phyloP scores from a whole-genome alignment of 352 stramenopile genomes.

The Salisapilia sapeloensis region DNA sequence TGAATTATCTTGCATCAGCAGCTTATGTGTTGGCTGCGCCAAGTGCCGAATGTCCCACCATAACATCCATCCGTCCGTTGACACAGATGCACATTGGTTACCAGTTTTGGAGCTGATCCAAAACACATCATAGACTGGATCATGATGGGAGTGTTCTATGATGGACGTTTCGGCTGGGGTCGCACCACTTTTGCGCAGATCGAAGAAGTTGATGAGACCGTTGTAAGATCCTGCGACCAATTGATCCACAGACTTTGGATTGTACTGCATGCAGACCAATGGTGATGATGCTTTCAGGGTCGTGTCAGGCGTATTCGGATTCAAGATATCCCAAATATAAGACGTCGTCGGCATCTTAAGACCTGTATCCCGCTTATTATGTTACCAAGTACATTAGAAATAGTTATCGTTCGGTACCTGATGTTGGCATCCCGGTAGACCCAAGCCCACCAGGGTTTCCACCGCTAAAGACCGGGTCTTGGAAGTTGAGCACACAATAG shows the following conservation, averaged over 20 bases:
- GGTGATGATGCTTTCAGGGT: constrained; percentile 82
- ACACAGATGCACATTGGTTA: constrained; percentile 93
- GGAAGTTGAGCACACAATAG: constrained; percentile 92
- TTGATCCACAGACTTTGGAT: constrained; percentile 92
- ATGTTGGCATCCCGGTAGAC: too few species aligned
- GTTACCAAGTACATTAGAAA: too few species aligned
- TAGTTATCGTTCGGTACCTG: too few species aligned
- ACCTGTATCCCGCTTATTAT: too few species aligned
- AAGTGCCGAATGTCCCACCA: constrained; percentile 84
- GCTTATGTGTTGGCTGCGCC: constrained; percentile 64
- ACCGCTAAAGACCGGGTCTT: constrained; percentile 88
- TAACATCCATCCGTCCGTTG: constrained; percentile 89
- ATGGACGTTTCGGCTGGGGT: constrained; percentile 83
- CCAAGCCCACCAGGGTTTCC: too few species aligned
- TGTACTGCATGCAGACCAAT: constrained; percentile 90
- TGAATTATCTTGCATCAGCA: too few species aligned
- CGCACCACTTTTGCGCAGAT: constrained; percentile 85
- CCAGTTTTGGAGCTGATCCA: constrained; percentile 94
- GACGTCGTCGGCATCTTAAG: constrained; percentile 61
- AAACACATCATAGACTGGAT: constrained; percentile 93
- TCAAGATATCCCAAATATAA: constrained; percentile 96
- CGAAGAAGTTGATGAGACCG: constrained; percentile 93
- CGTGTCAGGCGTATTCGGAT: constrained; percentile 93
- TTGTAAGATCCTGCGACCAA: constrained; percentile 94
- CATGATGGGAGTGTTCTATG: constrained; percentile 95